Conservation (phyloP, 2,329 filamentous ascomycete genomes). For the Xylariaceae sp. region DNA sequence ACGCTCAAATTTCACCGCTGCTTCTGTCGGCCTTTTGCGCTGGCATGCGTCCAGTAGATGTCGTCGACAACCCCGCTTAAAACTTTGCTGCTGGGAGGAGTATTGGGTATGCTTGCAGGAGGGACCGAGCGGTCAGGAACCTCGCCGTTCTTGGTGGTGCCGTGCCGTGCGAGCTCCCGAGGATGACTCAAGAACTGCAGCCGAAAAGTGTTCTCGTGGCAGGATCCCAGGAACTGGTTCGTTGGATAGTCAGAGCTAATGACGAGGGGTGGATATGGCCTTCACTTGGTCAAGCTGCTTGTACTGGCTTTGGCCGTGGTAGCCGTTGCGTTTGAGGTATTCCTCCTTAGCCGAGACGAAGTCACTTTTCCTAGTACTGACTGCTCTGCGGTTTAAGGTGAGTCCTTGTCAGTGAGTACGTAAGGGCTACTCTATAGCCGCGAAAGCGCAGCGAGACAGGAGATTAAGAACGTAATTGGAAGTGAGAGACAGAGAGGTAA, state of each 20-base stretch:
- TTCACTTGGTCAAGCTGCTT: background rate
- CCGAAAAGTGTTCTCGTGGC: slow-evolving; percentile 16
- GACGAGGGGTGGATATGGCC: slow-evolving; percentile 3
- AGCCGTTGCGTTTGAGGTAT: slow-evolving; percentile 8
- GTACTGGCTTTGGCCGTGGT: background rate
- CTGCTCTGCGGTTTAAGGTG: background rate
- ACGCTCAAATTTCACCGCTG: slow-evolving; percentile 26
- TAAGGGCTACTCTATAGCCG: background rate
- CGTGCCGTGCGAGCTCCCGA: slow-evolving; percentile 31
- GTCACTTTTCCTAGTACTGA: slow-evolving; percentile 1
- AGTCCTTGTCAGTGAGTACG: background rate
- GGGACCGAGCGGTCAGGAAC: slow-evolving; percentile 29
- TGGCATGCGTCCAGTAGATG: slow-evolving; percentile 19
- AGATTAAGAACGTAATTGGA: slow-evolving; percentile 3
- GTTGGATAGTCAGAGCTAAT: slow-evolving; percentile 3
- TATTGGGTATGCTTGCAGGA: slow-evolving; percentile 32
- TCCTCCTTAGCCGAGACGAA: background rate
- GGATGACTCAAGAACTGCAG: slow-evolving; percentile 28
- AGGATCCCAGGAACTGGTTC: slow-evolving; percentile 18
- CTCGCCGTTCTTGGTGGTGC: slow-evolving; percentile 29
- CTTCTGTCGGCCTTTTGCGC: slow-evolving; percentile 23
- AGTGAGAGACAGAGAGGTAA: slow-evolving; percentile 6
- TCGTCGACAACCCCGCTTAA: slow-evolving; percentile 25
- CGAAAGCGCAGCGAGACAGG: background rate
- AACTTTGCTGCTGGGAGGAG: slow-evolving; percentile 12